Conservation (phyloP, 208 protist genomes). For the Acanthamoeba healyi region DNA sequence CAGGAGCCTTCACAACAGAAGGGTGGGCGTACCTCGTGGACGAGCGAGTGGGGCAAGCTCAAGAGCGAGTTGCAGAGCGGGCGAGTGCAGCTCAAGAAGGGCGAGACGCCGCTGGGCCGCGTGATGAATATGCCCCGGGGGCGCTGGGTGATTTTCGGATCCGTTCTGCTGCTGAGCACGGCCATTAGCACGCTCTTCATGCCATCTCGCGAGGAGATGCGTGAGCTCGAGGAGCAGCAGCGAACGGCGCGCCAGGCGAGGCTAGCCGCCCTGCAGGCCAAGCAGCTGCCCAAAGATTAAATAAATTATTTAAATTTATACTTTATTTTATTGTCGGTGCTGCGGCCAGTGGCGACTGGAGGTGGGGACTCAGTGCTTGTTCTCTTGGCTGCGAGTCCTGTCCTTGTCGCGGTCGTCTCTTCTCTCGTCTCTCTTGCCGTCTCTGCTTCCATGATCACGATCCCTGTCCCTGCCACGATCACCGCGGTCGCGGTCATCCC, state of each 20-base stretch:
- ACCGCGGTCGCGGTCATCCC: neutral
- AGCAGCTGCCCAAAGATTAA: neutral
- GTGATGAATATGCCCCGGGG: neutral
- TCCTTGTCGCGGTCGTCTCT: neutral
- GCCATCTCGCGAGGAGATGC: slow-evolving; percentile 3
- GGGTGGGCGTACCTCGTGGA: neutral
- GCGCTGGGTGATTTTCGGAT: neutral
- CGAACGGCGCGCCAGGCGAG: neutral
- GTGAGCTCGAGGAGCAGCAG: slow-evolving; percentile 7
- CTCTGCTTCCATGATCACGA: neutral
- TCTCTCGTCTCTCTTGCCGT: neutral
- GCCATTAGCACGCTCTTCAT: neutral
- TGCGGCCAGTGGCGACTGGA: neutral
- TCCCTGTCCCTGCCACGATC: neutral
- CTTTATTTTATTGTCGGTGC: neutral
- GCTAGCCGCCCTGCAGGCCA: neutral
- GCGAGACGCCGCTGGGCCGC: neutral
- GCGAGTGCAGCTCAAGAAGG: neutral
- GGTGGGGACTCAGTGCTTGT: neutral
- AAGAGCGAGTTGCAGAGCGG: neutral
- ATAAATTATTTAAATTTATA: neutral
- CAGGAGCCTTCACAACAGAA: neutral
- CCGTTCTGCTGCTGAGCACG: neutral
- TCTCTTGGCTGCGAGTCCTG: neutral
- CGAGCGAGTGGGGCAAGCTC: neutral